Evolutionary conservation across 2,329 filamentous ascomycete species (phyloP).

Genomic region (Penicillium sp.): DNA sequence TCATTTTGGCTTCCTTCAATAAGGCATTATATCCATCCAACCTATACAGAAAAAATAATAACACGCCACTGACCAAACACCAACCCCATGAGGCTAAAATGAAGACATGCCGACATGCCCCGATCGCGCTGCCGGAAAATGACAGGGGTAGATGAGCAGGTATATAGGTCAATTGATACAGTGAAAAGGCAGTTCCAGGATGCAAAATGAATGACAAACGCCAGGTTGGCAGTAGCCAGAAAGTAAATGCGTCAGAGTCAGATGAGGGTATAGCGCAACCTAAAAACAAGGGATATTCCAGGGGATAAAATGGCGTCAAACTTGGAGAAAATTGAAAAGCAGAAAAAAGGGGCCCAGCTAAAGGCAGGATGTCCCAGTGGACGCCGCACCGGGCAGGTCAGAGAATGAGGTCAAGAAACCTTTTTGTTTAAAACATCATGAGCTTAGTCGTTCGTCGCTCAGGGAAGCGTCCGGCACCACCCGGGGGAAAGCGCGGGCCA

Average conservation of each 20-base stretch:
- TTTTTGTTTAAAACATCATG: conserved; percentile 49
- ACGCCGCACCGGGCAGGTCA: not conserved
- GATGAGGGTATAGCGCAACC: conserved; percentile 24
- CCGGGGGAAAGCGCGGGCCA: conserved; percentile 27
- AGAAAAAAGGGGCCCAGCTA: not conserved
- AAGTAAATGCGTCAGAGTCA: conserved; percentile 7
- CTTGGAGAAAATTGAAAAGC: not conserved
- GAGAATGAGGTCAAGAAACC: not conserved
- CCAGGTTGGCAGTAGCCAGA: conserved; percentile 10
- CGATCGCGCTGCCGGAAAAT: not conserved
- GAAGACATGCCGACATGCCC: conserved; percentile 17
- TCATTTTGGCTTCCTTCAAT: conserved; percentile 2
- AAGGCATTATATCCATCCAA: conserved; percentile 8
- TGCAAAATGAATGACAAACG: conserved; percentile 16
- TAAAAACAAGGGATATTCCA: conserved; percentile 18
- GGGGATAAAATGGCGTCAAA: not conserved
- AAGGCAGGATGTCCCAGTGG: not conserved
- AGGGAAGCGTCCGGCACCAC: conserved; percentile 44
- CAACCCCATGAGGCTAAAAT: conserved; percentile 15
- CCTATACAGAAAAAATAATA: not conserved
- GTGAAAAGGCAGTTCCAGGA: not conserved
- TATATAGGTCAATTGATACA: not conserved
- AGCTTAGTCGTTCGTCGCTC: conserved; percentile 51
- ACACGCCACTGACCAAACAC: conserved; percentile 10
- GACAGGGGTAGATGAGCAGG: not conserved